A percentile compares a stretch with the other conserved stretches of the same genome.
Conservation (phyloP, 345 rosid species). For the Murraya koenigii region DNA sequence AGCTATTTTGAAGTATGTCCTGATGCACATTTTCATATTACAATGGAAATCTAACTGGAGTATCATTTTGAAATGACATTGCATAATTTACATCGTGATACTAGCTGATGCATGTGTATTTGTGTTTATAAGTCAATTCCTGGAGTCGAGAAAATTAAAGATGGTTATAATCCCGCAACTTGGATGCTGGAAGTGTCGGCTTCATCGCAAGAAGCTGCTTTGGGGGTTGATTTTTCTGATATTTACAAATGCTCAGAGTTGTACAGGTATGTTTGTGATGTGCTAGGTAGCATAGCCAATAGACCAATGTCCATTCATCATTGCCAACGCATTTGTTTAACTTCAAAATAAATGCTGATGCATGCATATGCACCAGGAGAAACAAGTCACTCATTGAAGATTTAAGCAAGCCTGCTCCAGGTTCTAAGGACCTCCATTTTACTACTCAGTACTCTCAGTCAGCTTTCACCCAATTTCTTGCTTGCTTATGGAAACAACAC, state of each 20-base stretch:
- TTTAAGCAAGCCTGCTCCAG: constrained; percentile 30
- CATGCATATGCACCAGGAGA: constrained; percentile 13
- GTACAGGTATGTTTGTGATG: constrained; percentile 26
- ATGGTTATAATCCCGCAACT: constrained; percentile 52
- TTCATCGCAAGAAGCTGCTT: constrained; percentile 32
- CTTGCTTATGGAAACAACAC: constrained; percentile 48
- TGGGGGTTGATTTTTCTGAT: constrained; percentile 44
- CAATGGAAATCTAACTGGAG: background rate
- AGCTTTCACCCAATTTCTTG: constrained; percentile 26
- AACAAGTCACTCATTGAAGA: constrained; percentile 39
- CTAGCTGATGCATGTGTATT: background rate
- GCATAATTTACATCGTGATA: background rate
- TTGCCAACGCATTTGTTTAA: background rate
- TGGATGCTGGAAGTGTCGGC: constrained; percentile 57
- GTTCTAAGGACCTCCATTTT: constrained; percentile 35
- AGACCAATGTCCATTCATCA: background rate
- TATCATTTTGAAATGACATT: background rate
- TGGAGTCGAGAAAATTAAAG: background rate
- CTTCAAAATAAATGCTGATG: too few relatives aligned
- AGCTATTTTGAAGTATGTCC: background rate
- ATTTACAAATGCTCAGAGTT: constrained; percentile 40
- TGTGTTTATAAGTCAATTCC: background rate
- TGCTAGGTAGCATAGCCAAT: too few relatives aligned
- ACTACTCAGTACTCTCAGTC: constrained; percentile 31
- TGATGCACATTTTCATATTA: background rate